Conservation (phyloP, 2,329 filamentous ascomycete genomes). For the Colletotrichum sp. region DNA sequence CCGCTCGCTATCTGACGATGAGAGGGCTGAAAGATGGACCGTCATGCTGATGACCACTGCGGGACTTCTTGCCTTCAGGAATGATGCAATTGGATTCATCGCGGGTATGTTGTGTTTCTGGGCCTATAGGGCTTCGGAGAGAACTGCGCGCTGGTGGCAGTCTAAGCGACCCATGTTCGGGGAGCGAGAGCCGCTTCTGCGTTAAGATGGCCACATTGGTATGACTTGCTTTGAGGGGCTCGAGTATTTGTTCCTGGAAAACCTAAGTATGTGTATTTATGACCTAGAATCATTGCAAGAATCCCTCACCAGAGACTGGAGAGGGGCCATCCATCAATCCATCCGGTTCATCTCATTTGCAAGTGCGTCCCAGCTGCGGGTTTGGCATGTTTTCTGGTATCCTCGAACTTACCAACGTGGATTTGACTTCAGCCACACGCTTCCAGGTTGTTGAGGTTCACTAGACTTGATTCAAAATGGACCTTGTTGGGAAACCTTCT, state of each 20-base stretch:
- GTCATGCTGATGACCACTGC: slow-evolving; percentile 91
- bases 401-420: neutral
- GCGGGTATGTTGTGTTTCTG: slow-evolving; percentile 82
- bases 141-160: slow-evolving; percentile 43
- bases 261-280: neutral
- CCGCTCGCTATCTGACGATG: slow-evolving; percentile 65
- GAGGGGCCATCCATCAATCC: neutral
- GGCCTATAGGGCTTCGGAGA: slow-evolving; percentile 60
- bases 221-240: neutral
- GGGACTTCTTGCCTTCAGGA: slow-evolving; percentile 82
- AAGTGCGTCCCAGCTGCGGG: neutral
- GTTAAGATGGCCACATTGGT: neutral
- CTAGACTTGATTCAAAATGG: neutral
- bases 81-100: slow-evolving; percentile 86
- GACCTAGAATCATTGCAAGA: neutral
- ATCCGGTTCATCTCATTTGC: neutral
- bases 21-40: slow-evolving; percentile 78
- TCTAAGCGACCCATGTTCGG: slow-evolving; percentile 22
- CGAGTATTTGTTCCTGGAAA: neutral
- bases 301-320: neutral
- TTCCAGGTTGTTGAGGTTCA: neutral
- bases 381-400: neutral
- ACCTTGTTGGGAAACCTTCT: neutral
- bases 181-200: slow-evolving; percentile 36
- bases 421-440: neutral